phyloP scores from a whole-genome alignment of 2,329 filamentous ascomycete species.

The Xylariaceae sp. region DNA sequence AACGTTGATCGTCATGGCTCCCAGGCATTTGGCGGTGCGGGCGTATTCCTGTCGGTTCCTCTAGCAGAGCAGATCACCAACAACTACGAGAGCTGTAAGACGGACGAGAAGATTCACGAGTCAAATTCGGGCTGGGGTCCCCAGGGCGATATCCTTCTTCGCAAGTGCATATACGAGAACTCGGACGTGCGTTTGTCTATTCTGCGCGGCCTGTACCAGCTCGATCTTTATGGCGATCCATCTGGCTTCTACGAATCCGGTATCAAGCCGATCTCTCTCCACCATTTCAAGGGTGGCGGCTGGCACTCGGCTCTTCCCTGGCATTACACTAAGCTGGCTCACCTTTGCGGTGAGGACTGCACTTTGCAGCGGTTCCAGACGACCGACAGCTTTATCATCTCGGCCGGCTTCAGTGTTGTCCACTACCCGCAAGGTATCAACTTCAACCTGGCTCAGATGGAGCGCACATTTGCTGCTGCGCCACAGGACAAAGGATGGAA shows the following conservation, averaged over 20 bases:
- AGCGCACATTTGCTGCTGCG: slow-evolving; percentile 55
- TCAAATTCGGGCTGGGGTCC: slow-evolving; percentile 62
- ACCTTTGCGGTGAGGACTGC: slow-evolving; percentile 64
- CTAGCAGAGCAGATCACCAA: slow-evolving; percentile 49
- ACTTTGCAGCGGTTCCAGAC: slow-evolving; percentile 61
- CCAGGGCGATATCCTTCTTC: slow-evolving; percentile 63
- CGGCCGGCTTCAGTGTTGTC: slow-evolving; percentile 62
- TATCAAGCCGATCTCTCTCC: slow-evolving; percentile 61
- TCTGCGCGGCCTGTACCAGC: slow-evolving; percentile 61
- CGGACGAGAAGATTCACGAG: slow-evolving; percentile 54
- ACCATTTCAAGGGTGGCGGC: slow-evolving; percentile 65
- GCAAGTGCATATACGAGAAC: slow-evolving; percentile 67
- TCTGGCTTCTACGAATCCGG: slow-evolving; percentile 67
- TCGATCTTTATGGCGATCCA: slow-evolving; percentile 62
- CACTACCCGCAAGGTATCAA: slow-evolving; percentile 57
- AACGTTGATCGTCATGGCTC: slow-evolving; percentile 63
- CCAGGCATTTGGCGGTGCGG: slow-evolving; percentile 66
- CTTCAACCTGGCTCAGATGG: slow-evolving; percentile 53
- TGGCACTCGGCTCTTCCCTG: slow-evolving; percentile 59
- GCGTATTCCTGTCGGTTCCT: slow-evolving; percentile 62
- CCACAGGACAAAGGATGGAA: slow-evolving; percentile 54
- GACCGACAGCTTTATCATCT: slow-evolving; percentile 55
- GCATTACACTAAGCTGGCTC: slow-evolving; percentile 59
- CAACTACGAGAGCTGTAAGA: slow-evolving; percentile 50
- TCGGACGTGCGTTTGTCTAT: slow-evolving; percentile 60